Evolutionary conservation across 192 early-diverging fungal genomes (phyloP).

Genomic region (Coemansia sp.): DNA sequence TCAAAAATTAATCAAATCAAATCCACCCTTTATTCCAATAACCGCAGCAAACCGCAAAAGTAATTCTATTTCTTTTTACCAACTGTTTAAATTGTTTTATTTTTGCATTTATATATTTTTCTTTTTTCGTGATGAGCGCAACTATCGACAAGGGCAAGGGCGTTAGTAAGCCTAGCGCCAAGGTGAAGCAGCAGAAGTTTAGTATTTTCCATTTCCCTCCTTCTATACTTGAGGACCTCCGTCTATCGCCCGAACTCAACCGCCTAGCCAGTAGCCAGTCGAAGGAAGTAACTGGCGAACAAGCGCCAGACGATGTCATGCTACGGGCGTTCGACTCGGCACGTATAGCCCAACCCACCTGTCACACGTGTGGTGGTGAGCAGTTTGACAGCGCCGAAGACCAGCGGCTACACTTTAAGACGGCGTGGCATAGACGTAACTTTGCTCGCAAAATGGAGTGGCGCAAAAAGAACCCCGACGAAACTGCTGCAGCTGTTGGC

Average conservation of each 20-base stretch:
- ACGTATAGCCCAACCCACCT: conserved; percentile 27
- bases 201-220: conserved; percentile 15
- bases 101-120: neutral
- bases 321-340: conserved; percentile 18
- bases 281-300: neutral
- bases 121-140: neutral
- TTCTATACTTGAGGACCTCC: neutral
- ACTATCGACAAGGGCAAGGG: neutral
- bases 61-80: neutral
- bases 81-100: neutral
- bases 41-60: conserved; percentile 1
- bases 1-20: neutral
- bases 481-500: neutral
- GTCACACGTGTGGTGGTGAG: conserved; percentile 45
- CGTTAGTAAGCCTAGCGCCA: neutral
- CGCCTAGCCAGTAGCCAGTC: neutral
- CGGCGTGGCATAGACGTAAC: conserved; percentile 24
- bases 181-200: neutral
- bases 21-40: neutral
- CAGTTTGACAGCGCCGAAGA: conserved; percentile 26
- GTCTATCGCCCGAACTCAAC: conserved; percentile 15
- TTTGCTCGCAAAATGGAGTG: conserved; percentile 28
- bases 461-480: conserved; percentile 15
- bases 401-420: conserved; percentile 40
- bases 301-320: neutral